A percentile compares a stretch with the other conserved stretches of the same genome.
These are phyloP conservation scores for Glycine soja DNA, from an alignment of 306 rosid species.

Conservation along the genomic window DNA sequence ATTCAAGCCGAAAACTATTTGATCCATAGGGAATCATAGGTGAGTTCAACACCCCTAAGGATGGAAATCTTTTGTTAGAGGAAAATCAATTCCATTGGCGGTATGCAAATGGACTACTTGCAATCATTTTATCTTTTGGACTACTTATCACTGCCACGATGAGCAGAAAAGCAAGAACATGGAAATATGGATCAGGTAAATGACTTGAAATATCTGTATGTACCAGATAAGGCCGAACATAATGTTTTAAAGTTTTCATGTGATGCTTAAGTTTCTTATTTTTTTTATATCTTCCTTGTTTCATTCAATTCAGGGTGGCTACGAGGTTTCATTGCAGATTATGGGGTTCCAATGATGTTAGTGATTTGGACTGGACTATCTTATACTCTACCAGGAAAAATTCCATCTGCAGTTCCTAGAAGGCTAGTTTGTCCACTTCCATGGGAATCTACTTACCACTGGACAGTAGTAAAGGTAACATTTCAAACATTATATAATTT, in stretches of 20 bases:
- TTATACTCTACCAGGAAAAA: constrained; percentile 56
- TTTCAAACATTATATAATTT: not conserved
- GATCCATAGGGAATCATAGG: constrained; percentile 64
- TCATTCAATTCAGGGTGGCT: constrained; percentile 58
- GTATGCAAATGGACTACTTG: constrained; percentile 76
- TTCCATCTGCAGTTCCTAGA: constrained; percentile 79
- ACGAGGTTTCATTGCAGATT: constrained; percentile 70
- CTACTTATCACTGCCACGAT: constrained; percentile 57
- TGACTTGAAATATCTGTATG: not conserved
- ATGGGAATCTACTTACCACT: constrained; percentile 69
- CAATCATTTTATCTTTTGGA: constrained; percentile 66
- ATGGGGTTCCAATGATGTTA: constrained; percentile 79
- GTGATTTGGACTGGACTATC: constrained; percentile 73
- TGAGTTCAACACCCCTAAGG: constrained; percentile 62
- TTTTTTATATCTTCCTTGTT: constrained; percentile 23
- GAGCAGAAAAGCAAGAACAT: constrained; percentile 76
- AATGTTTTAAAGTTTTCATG: not conserved
- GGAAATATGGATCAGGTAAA: constrained; percentile 78
- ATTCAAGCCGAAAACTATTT: constrained; percentile 26
- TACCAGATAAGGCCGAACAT: not conserved
- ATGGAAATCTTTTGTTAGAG: constrained; percentile 49
- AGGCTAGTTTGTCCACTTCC: constrained; percentile 71
- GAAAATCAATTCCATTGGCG: constrained; percentile 62
- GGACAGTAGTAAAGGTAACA: constrained; percentile 73
- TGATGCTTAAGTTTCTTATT: constrained; percentile 7